Percentiles rank a stretch among this genome's conserved stretches.
Evolutionary conservation across 2,329 filamentous ascomycete genomes (phyloP).

Genomic region (Cladophialophora exuberans): DNA sequence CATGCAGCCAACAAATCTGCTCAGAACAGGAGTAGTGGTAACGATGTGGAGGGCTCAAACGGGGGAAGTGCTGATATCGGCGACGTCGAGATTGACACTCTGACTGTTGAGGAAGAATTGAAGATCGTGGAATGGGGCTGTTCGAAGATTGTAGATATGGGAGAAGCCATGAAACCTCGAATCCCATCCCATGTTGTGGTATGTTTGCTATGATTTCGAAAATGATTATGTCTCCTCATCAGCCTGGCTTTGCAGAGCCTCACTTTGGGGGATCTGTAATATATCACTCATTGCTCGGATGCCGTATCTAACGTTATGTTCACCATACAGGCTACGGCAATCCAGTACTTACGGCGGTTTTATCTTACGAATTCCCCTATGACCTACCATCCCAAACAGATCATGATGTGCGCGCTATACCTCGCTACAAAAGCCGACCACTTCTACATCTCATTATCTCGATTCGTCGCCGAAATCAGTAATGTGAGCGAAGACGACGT

Average conservation of each 20-base stretch:
- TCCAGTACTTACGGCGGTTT: slow-evolving; percentile 90
- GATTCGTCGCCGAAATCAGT: slow-evolving; percentile 71
- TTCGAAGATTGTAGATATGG: slow-evolving; percentile 61
- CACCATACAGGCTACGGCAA: slow-evolving; percentile 68
- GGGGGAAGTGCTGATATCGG: neutral
- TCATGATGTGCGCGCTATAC: slow-evolving; percentile 88
- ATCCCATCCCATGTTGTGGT: slow-evolving; percentile 57
- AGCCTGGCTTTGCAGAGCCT: no score
- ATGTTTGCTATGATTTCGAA: slow-evolving; percentile 7
- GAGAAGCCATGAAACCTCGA: slow-evolving; percentile 59
- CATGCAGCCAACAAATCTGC: slow-evolving; percentile 40
- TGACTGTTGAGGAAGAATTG: slow-evolving; percentile 82
- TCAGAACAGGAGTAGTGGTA: slow-evolving; percentile 40
- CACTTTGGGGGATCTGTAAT: no score
- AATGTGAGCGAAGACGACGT: slow-evolving; percentile 78
- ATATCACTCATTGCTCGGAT: neutral
- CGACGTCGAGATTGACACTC: slow-evolving; percentile 57
- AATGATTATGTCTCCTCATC: no score
- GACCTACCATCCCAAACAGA: slow-evolving; percentile 89
- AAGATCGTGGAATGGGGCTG: slow-evolving; percentile 81
- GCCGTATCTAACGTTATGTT: neutral
- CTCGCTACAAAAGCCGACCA: slow-evolving; percentile 93
- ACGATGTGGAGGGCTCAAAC: slow-evolving; percentile 14
- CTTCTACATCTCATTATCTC: slow-evolving; percentile 68
- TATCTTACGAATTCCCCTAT: slow-evolving; percentile 95